Conservation (phyloP, 306 rosid species). For the Vicia villosa region DNA sequence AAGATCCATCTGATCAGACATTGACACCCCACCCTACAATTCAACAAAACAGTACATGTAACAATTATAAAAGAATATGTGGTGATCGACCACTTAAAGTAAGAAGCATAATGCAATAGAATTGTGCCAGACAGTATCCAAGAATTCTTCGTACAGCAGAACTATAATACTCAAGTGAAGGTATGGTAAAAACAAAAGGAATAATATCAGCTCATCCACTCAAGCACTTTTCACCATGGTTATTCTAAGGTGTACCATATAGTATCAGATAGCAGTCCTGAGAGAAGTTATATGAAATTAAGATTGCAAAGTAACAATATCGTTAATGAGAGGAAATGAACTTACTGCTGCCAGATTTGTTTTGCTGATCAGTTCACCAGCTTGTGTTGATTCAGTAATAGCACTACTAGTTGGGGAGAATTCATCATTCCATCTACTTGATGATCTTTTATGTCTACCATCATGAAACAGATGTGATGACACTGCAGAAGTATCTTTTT, state of each 20-base stretch:
- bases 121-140: constrained; percentile 15
- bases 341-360: constrained; percentile 54
- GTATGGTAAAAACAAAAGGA: constrained; percentile 18
- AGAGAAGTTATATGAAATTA: constrained; percentile 16
- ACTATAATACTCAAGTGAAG: neutral
- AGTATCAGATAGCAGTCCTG: constrained; percentile 5
- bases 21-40: constrained; percentile 81
- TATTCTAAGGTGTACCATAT: constrained; percentile 10
- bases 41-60: constrained; percentile 31
- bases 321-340: constrained; percentile 13
- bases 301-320: constrained; percentile 16
- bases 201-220: neutral
- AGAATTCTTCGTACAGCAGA: constrained; percentile 6
- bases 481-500: constrained; percentile 60
- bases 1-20: constrained; percentile 94
- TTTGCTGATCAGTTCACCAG: constrained; percentile 80
- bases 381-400: constrained; percentile 81
- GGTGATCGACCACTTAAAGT: constrained; percentile 23
- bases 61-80: constrained; percentile 15
- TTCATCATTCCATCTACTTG: constrained; percentile 88
- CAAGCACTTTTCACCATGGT: neutral
- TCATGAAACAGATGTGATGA: constrained; percentile 61
- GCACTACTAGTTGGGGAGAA: constrained; percentile 72
- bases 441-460: constrained; percentile 73
- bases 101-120: constrained; percentile 22